A percentile compares a stretch with the other conserved stretches of the same genome.
These are phyloP conservation scores for Pseudovirgaria hyperparasitica DNA, from an alignment of 2,329 filamentous ascomycete species.

Conservation along the genomic window DNA sequence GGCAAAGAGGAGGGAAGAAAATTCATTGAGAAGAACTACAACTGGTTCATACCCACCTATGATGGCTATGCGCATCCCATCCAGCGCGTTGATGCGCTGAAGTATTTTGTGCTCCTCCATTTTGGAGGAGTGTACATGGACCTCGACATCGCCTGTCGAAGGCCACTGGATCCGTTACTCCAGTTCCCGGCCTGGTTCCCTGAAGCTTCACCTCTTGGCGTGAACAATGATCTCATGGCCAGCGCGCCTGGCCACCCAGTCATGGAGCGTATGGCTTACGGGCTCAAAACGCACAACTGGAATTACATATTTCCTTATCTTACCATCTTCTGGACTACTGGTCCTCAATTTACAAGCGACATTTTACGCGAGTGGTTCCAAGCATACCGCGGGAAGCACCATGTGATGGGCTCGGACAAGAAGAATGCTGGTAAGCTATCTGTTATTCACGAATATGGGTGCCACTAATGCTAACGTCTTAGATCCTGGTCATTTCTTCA, in stretches of 20 bases:
- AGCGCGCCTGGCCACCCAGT: constrained; percentile 11
- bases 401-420: background rate
- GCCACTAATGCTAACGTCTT: background rate
- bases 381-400: background rate
- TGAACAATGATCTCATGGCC: constrained; percentile 14
- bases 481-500: constrained; percentile 7
- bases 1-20: constrained; percentile 8
- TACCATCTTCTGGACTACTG: constrained; percentile 18
- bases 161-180: constrained; percentile 9
- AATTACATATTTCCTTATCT: constrained; percentile 14
- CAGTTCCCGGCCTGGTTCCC: constrained; percentile 12
- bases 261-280: constrained; percentile 9
- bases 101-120: constrained; percentile 14
- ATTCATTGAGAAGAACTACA: constrained; percentile 9
- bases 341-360: constrained; percentile 15
- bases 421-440: too few species aligned
- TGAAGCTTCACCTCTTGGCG: constrained; percentile 10
- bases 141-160: constrained; percentile 12
- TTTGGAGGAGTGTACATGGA: constrained; percentile 16
- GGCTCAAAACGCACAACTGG: constrained; percentile 7
- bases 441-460: too few species aligned
- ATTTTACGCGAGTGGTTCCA: constrained; percentile 13
- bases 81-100: constrained; percentile 13
- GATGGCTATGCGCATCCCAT: constrained; percentile 13
- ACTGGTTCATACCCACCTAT: constrained; percentile 12